Base-by-base conservation (phyloP, 495 filamentous ascomycete genomes). In the Penicillium chermesinum region DNA sequence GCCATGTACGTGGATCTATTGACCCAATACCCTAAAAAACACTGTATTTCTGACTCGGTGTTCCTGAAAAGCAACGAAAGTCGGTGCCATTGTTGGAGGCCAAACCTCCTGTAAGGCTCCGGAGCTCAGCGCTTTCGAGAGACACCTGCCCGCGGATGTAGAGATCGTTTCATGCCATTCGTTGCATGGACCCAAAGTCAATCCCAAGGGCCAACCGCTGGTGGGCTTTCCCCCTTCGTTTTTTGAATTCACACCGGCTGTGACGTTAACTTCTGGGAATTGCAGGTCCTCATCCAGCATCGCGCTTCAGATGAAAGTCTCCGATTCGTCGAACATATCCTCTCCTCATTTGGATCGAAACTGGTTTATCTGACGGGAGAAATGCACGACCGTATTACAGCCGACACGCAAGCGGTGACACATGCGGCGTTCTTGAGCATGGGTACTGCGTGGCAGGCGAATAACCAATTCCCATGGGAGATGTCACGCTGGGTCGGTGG, bases 41-140 rank as follows among this genome's bases (percentile, higher is more conserved):
- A 42, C 33, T 47, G 46, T 38, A 38, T 57, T 16, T 71, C 59
- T 69, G 58, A 71, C 60, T 46, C 38, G 41, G 55, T 36, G 44
- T 46, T 36, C 25, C 47, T 42, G 36, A 44, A 54, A 57, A 96
- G 91, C 94, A 55, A 97, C 94, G 39, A 95, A 94, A 64, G 76
- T 88, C 50, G 84, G 86, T 44, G 93, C 94, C 36, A 91, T 98
- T 49, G 93, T 98, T 32, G 93, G 93, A 43, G 93, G 93, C 15
- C 93, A 98, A 67, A 98, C 93, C 1, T 97, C 94, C 3, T 97
- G 94, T 75, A 98, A 98, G 73, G 89, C 89, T 40, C 93, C 91
- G 2, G 93, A 98, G 67, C 91, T 97, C 55, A 83, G 83, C 33
- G 91, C 91, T 1, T 96, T 98, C 62, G 89, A 96, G 55, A 80